Evolutionary conservation across 2,329 filamentous ascomycete species (phyloP), one percentile per base, ranked within the genome.

Genomic region (Metarhizium guizhouense): DNA sequence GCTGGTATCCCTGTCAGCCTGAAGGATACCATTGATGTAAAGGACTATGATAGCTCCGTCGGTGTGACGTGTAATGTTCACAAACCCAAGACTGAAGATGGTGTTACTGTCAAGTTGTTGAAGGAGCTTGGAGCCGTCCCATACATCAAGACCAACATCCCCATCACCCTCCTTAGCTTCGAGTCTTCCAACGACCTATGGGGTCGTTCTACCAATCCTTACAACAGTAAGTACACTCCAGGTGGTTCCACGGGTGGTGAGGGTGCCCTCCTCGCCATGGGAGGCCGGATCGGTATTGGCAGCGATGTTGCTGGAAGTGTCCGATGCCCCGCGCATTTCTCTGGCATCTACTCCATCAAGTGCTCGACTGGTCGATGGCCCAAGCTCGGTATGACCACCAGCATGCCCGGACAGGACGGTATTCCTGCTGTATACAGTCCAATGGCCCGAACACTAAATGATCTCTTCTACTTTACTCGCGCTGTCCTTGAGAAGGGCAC

Each of bases 351-450:
- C 70, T 87, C 87, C 18, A 74, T 96, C 29, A 84, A 88, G 40
- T 96, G 92, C 72, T 92, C 88, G 3, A 95, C 89, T 1, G 92
- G 93, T 2, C 81, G 92, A 51, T 96, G 92, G 90, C 90, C 90
- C 1, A 95, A 95, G 70, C 79, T 83, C 47, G 90, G 90, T 10
- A 85, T 90, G 67, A 82, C 82, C 58, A 96, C 92, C 0, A 92
- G 87, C 63, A 96, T 96, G 90, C 84, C 88, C 0, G 93, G 93
- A 0, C 91, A 96, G 68, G 93, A 96, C 67, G 92, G 91, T 0
- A 84, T 96, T 36, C 85, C 90, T 1, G 89, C 87, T 60, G 90
- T 96, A 20, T 96, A 92, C 72, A 93, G 88, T 56, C 92, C 92
- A 5, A 96, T 97, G 93, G 83, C 92, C 3, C 81, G 91, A 54